A percentile compares a stretch with the other conserved stretches of the same genome.
Conservation (phyloP, 2,329 filamentous ascomycete species). For the Botrytis pseudocinerea region DNA sequence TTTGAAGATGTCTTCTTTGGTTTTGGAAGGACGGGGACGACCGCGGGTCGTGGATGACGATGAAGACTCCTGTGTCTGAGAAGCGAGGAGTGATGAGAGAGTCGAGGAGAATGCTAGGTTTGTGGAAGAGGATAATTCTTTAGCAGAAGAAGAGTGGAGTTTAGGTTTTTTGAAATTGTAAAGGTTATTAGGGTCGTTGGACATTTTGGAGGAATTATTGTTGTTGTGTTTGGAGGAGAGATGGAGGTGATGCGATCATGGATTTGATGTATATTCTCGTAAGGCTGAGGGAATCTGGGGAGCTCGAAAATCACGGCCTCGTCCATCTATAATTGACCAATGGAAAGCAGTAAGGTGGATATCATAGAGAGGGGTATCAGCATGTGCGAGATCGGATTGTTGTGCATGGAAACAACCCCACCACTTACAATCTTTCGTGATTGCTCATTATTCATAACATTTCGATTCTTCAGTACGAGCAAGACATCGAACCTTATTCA, state of each 20-base stretch:
- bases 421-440: neutral
- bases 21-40: constrained; percentile 55
- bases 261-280: neutral
- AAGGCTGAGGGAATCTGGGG: constrained; percentile 7
- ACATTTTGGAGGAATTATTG: constrained; percentile 16
- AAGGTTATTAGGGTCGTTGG: constrained; percentile 52
- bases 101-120: constrained; percentile 86
- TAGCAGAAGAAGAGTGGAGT: constrained; percentile 51
- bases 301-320: neutral
- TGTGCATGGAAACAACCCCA: constrained; percentile 21
- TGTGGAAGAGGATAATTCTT: constrained; percentile 68
- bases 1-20: constrained; percentile 69
- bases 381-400: constrained; percentile 23
- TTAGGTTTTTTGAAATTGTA: constrained; percentile 76
- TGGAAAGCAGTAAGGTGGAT: neutral
- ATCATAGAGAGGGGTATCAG: constrained; percentile 2
- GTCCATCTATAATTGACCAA: neutral
- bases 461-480: constrained; percentile 10
- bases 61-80: constrained; percentile 40
- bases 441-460: neutral
- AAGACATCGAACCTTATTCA: neutral
- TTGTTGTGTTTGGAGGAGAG: neutral
- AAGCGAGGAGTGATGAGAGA: constrained; percentile 75
- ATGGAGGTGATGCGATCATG: neutral
- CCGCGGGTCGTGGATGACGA: constrained; percentile 46